Evolutionary conservation across 345 rosid species (phyloP).

Genomic region (Aethionema arabicum): DNA sequence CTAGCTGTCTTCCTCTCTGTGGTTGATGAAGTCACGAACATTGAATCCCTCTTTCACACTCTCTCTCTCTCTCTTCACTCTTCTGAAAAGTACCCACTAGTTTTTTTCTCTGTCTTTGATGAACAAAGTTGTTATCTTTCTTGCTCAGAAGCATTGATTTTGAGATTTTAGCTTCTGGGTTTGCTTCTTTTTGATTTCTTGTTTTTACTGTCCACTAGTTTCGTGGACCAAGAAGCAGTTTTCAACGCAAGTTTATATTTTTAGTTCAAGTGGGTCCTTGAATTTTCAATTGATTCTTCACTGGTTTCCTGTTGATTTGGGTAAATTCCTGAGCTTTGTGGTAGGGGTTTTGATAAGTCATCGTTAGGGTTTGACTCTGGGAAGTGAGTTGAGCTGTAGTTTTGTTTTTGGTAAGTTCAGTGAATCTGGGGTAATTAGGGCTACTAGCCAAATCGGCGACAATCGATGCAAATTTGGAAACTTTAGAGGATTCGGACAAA

Average conservation of each 20-base stretch:
- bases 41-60: slow-evolving; percentile 5
- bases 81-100: slow-evolving; percentile 21
- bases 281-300: neutral
- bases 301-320: neutral
- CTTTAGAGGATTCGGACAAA: slow-evolving; percentile 10
- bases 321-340: neutral
- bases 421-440: slow-evolving; percentile 22
- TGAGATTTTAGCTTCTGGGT: slow-evolving; percentile 1
- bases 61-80: slow-evolving; percentile 13
- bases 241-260: slow-evolving; percentile 5
- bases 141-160: slow-evolving; percentile 25
- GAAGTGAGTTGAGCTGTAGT: slow-evolving; percentile 5
- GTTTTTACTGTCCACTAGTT: neutral
- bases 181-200: neutral
- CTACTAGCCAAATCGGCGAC: slow-evolving; percentile 14
- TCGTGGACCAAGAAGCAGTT: neutral
- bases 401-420: slow-evolving; percentile 33
- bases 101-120: neutral
- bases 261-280: slow-evolving; percentile 14
- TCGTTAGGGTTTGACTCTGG: neutral
- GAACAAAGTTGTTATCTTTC: slow-evolving; percentile 14
- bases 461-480: slow-evolving; percentile 20
- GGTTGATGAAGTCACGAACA: neutral
- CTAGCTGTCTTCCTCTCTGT: slow-evolving; percentile 27
- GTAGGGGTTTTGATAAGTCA: neutral